Evolutionary conservation across 257 asterid genomes (phyloP).

Genomic region (Nicotiana knightiana): DNA sequence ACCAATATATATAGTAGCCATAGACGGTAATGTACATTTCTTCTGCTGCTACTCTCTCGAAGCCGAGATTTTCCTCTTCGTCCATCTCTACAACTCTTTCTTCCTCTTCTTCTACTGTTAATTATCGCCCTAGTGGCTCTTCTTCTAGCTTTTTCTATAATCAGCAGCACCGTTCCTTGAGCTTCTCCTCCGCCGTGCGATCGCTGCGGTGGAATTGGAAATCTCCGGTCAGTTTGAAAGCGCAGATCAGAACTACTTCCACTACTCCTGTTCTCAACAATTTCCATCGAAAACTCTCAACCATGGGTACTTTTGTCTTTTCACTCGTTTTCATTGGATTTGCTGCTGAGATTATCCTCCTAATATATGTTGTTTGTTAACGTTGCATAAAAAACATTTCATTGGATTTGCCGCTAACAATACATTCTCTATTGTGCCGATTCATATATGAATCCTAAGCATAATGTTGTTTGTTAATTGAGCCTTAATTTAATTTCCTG

Average conservation of each 20-base stretch:
- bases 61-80: background rate
- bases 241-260: conserved; percentile 14
- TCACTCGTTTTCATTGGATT: background rate
- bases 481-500: background rate
- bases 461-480: too few relatives aligned
- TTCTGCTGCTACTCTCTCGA: background rate
- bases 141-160: background rate
- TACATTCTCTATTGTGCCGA: background rate
- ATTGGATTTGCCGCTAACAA: background rate
- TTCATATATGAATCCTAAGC: background rate
- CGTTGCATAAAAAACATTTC: background rate
- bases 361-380: background rate
- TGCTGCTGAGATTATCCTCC: background rate
- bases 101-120: background rate
- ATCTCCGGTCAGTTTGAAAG: conserved; percentile 8
- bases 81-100: background rate
- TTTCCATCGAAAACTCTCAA: conserved; percentile 57
- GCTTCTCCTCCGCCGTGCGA: conserved; percentile 30
- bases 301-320: conserved; percentile 34
- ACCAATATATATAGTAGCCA: background rate
- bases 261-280: conserved; percentile 17
- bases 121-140: background rate
- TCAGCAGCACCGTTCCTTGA: conserved; percentile 27
- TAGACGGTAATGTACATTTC: background rate
- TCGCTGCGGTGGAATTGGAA: conserved; percentile 23